Conservation (phyloP, 2,329 filamentous ascomycete species). For the Pseudogymnoascus sp. region DNA sequence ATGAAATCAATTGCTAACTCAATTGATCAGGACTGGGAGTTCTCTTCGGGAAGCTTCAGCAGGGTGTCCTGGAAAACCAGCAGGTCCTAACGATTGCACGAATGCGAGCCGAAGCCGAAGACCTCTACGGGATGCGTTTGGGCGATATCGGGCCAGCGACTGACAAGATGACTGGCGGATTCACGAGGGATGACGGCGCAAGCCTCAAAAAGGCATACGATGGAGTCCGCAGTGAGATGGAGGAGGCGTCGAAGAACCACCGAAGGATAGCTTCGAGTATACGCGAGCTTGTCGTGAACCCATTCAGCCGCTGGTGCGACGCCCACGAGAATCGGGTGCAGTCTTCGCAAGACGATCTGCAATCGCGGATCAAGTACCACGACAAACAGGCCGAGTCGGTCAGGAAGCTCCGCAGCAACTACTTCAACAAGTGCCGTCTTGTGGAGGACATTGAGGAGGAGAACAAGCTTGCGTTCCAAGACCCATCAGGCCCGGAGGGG, state of each 20-base stretch:
- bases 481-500: conserved; percentile 53
- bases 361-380: conserved; percentile 83
- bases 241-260: conserved; percentile 82
- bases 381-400: conserved; percentile 85
- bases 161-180: conserved; percentile 77
- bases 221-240: conserved; percentile 86
- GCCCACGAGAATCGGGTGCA: conserved; percentile 87
- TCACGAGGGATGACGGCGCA: conserved; percentile 86
- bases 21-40: conserved; percentile 66
- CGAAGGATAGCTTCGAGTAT: conserved; percentile 95
- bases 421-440: conserved; percentile 97
- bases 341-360: conserved; percentile 90
- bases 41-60: conserved; percentile 92
- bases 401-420: conserved; percentile 88
- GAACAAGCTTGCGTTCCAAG: conserved; percentile 95
- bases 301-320: conserved; percentile 94
- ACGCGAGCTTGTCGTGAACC: conserved; percentile 87
- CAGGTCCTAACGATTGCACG: conserved; percentile 87
- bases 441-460: conserved; percentile 97
- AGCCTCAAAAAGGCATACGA: conserved; percentile 86
- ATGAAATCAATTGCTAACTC: neutral
- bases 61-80: conserved; percentile 90
- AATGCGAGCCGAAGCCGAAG: conserved; percentile 93
- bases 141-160: conserved; percentile 74
- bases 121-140: conserved; percentile 74